Percentiles rank a stretch among this genome's conserved stretches.
Evolutionary conservation across 768 basidiomycete species (phyloP).

Genomic region (Hericium alpestre): DNA sequence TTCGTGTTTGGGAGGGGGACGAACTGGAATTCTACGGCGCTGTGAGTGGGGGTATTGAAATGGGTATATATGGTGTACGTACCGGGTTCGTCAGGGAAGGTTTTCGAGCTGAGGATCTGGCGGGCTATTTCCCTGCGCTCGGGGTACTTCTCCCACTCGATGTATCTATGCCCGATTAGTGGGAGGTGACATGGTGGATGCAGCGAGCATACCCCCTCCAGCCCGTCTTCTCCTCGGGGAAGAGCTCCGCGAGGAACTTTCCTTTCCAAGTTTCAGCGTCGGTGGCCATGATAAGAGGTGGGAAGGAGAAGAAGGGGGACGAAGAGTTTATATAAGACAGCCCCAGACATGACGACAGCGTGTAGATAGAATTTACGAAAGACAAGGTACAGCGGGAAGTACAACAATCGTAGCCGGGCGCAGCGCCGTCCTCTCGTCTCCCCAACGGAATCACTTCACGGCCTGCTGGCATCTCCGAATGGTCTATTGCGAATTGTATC

Average conservation of each 20-base stretch:
- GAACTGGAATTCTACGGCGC: conserved; percentile 41
- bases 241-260: conserved; percentile 16
- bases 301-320: too few relatives aligned
- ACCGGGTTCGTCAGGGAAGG: conserved; percentile 33
- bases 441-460: too few relatives aligned
- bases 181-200: background rate
- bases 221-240: conserved; percentile 28
- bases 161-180: conserved; percentile 22
- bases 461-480: too few relatives aligned
- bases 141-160: conserved; percentile 40
- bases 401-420: too few relatives aligned
- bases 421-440: too few relatives aligned
- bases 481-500: too few relatives aligned
- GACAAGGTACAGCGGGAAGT: too few relatives aligned
- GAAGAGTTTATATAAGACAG: too few relatives aligned
- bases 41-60: too few relatives aligned
- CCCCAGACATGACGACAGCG: too few relatives aligned
- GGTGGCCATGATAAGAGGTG: background rate
- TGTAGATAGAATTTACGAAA: too few relatives aligned
- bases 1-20: conserved; percentile 40
- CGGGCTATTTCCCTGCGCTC: conserved; percentile 32
- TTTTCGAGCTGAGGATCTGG: conserved; percentile 28
- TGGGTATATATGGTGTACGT: too few relatives aligned
- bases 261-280: conserved; percentile 7
- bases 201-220: conserved; percentile 26